These are phyloP conservation scores for Penicillium sp. DNA, from an alignment of 2,329 filamentous ascomycete species.

Conservation along the genomic window DNA sequence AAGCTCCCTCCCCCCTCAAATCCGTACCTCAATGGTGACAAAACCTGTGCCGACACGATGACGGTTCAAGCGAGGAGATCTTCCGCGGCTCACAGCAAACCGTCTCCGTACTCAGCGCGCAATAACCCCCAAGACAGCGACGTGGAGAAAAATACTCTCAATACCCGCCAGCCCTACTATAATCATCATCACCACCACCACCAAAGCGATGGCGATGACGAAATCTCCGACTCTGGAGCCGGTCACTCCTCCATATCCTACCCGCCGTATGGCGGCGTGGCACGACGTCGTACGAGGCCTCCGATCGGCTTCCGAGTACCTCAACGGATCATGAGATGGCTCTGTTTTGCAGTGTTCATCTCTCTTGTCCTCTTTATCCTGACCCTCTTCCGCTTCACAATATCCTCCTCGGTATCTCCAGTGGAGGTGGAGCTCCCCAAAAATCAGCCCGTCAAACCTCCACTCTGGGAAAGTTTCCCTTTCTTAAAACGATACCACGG, in stretches of 20 bases:
- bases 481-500: slow-evolving; percentile 88
- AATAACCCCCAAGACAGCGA: slow-evolving; percentile 22
- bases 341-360: slow-evolving; percentile 65
- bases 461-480: slow-evolving; percentile 75
- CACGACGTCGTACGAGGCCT: slow-evolving; percentile 30
- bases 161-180: slow-evolving; percentile 12
- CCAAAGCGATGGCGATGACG: slow-evolving; percentile 13
- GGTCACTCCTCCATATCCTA: slow-evolving; percentile 51
- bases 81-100: slow-evolving; percentile 23
- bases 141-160: slow-evolving; percentile 28
- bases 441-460: slow-evolving; percentile 54
- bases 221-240: slow-evolving; percentile 23
- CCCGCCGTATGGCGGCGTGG: slow-evolving; percentile 35
- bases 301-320: slow-evolving; percentile 56
- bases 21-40: slow-evolving; percentile 17
- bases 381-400: slow-evolving; percentile 66
- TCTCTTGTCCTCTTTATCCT: slow-evolving; percentile 71
- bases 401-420: slow-evolving; percentile 34
- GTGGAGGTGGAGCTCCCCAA: slow-evolving; percentile 46
- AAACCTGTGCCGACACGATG: slow-evolving; percentile 20
- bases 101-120: slow-evolving; percentile 16
- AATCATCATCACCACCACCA: slow-evolving; percentile 17
- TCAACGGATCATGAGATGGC: slow-evolving; percentile 67
- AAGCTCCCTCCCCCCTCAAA: not conserved
- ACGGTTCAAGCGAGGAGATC: slow-evolving; percentile 27